Base-by-base conservation (phyloP, 805 yeast species). In the Spathaspora boniae region DNA sequence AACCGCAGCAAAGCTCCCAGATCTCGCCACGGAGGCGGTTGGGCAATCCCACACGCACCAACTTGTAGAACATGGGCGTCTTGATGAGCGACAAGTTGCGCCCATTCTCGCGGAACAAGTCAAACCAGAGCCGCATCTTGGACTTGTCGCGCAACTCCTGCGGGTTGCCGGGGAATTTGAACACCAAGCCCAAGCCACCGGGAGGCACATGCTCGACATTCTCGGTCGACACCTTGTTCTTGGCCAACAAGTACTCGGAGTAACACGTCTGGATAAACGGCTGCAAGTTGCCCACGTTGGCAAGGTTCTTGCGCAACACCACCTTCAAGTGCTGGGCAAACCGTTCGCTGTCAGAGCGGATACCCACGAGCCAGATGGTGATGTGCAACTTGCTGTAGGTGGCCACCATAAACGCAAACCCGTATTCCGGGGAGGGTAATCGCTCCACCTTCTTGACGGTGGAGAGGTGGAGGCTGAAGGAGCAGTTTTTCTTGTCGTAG, bases 1-100 rank as follows among this genome's bases (percentile, higher is more conserved):
- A 81, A 3, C 98, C 99, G 29, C 86, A 78, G 34, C 87, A 77
- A 36, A 86, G 62, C 56, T 93, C 98, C 99, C 99, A 93, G 9
- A 93, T 67, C 53, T 93, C 99, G 25, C 98, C 98, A 46, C 99
- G 73, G 36, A 93, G 66, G 40, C 94, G 72, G 53, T 91, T 91
- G n/a, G 98, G 98, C 16, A 93, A 70, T 0, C 98, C 98, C 11
- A 89, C 93, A 33, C 97, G 71, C 6, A 93, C 74, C 33, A 93
- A 72, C 51, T 84, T 85, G 56, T 80, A 85, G 52, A 87, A 94
- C 52, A 80, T 76, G 25, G 80, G 86, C 37, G 83, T 86, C 31
- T 79, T 74, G 1, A 86, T 71, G 14, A 91, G 48, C 1, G 94
- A 79, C 34, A 93, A 62, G 50, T 89, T 88, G 31, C 95, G 70